A percentile compares a stretch with the other conserved stretches of the same genome.
These are phyloP conservation scores for Fusarium gaditjirri DNA, from an alignment of 2,329 filamentous ascomycete species.

Conservation along the genomic window DNA sequence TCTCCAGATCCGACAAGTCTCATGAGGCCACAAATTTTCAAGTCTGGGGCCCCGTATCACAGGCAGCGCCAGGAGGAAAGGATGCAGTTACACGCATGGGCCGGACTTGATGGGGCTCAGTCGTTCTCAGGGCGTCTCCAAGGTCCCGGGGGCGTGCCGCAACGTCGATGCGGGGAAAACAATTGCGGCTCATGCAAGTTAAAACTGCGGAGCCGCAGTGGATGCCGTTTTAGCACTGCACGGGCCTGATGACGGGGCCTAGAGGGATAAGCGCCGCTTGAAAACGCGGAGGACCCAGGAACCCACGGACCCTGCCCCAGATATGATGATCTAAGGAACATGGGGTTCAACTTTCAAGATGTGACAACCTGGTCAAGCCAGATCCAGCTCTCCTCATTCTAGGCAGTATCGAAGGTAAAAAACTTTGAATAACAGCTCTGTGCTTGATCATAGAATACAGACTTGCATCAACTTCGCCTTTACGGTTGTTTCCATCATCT, in stretches of 20 bases:
- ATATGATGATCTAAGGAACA: conserved; percentile 20
- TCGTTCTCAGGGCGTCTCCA: conserved; percentile 25
- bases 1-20: conserved; percentile 18
- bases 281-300: conserved; percentile 40
- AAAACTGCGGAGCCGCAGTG: conserved; percentile 47
- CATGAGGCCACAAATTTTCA: conserved; percentile 23
- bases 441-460: neutral
- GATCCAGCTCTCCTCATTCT: conserved; percentile 9
- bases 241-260: conserved; percentile 29
- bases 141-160: conserved; percentile 22
- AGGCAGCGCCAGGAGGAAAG: conserved; percentile 37
- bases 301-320: conserved; percentile 40
- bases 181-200: conserved; percentile 48
- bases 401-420: neutral
- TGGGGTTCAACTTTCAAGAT: conserved; percentile 15
- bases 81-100: conserved; percentile 24
- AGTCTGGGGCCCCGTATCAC: conserved; percentile 42
- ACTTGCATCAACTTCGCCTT: conserved; percentile 1
- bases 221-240: conserved; percentile 32
- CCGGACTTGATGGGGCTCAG: neutral
- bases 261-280: conserved; percentile 38
- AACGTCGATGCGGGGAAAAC: conserved; percentile 43
- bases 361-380: conserved; percentile 23
- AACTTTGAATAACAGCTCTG: neutral
- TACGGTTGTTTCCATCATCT: conserved; percentile 1